Percentiles rank a stretch among this genome's conserved stretches.
Conservation (phyloP, 306 rosid species). For the Sicyos baderoa region DNA sequence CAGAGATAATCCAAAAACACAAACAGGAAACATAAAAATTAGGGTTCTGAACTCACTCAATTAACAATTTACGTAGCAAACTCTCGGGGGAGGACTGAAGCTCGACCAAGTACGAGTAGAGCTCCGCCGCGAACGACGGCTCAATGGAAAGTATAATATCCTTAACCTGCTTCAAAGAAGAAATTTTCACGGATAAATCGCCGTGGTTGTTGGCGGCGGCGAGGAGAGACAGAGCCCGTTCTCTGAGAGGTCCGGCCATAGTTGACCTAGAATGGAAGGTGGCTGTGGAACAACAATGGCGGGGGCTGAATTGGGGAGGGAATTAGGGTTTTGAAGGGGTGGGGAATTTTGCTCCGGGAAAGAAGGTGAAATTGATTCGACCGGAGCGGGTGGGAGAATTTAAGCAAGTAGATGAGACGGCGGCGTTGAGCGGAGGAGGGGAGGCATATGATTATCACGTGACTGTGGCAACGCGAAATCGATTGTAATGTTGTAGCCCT, state of each 20-base stretch:
- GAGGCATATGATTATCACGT: not conserved
- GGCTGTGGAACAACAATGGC: not conserved
- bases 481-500: too few relatives aligned
- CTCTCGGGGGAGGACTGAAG: not conserved
- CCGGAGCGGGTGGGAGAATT: not conserved
- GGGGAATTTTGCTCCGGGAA: not conserved
- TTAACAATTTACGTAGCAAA: not conserved
- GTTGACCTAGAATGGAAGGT: not conserved
- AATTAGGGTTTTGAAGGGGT: not conserved
- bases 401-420: not conserved
- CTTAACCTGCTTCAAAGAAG: not conserved
- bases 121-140: not conserved
- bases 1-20: not conserved
- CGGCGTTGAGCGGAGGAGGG: not conserved
- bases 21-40: not conserved
- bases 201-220: not conserved
- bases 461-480: not conserved
- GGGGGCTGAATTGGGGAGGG: not conserved
- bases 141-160: not conserved
- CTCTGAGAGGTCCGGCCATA: not conserved
- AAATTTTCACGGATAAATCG: not conserved
- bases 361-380: not conserved
- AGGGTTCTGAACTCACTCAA: not conserved
- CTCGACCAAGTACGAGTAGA: not conserved
- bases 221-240: not conserved